These are phyloP conservation scores for Auricularia cornea DNA, from an alignment of 768 basidiomycete species.

Conservation along the genomic window DNA sequence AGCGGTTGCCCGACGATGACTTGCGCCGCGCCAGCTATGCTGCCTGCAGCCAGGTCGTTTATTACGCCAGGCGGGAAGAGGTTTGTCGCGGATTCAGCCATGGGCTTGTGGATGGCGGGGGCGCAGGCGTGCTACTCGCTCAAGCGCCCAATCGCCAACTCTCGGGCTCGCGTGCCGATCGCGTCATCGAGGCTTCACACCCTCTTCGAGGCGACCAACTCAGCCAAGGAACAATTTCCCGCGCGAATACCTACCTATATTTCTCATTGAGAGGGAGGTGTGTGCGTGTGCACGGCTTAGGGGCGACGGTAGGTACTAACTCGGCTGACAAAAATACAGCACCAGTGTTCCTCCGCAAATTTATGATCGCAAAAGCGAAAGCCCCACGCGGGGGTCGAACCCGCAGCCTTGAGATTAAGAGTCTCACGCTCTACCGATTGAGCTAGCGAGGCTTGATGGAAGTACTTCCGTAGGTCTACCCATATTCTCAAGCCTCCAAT, in stretches of 20 bases:
- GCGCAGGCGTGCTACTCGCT: no score
- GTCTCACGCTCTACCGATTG: slow-evolving; percentile 12
- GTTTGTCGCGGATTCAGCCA: not conserved
- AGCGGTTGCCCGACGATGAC: slow-evolving; percentile 91
- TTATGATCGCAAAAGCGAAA: no score
- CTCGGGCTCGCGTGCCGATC: not conserved
- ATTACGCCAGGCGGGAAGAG: slow-evolving; percentile 16
- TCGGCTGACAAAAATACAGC: no score
- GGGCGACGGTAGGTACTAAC: no score
- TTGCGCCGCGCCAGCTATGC: slow-evolving; percentile 88
- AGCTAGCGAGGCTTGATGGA: slow-evolving; percentile 8
- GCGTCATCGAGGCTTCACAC: not conserved
- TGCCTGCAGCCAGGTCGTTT: slow-evolving; percentile 82
- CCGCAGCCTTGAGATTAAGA: slow-evolving; percentile 12
- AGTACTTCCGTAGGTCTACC: no score
- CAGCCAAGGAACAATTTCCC: no score
- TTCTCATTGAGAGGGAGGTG: no score
- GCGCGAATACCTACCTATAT: no score
- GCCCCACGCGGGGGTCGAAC: slow-evolving; percentile 11
- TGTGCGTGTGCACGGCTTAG: no score
- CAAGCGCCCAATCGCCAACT: not conserved
- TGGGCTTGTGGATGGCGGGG: not conserved
- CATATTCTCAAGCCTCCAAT: no score
- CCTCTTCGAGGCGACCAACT: no score
- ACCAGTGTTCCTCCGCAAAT: no score